Base-by-base conservation (phyloP, 208 protist species). In the Phytomonas serpens region DNA sequence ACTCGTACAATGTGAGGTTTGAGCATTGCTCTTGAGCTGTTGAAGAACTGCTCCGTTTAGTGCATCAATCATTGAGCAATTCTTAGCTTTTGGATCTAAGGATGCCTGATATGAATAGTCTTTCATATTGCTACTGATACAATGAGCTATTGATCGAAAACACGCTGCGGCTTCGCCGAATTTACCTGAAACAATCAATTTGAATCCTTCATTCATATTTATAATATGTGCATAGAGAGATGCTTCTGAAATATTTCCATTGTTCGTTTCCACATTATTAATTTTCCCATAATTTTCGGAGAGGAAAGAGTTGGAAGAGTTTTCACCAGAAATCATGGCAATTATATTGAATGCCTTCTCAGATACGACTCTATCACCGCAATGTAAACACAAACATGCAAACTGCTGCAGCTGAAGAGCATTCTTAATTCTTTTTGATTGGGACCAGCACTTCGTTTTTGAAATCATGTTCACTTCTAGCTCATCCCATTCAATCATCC, bases 1-100 rank as follows among this genome's bases (percentile, higher is more conserved):
- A 69, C 80, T 85, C n/a, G 82, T 83, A 42, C 85, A 61, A 62
- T 89, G 81, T 32, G 86, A 90, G 30, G 80, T 85, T 67, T 85
- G 78, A 47, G 88, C 86, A 31, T 77, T 77, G 16, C 82, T 80
- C 64, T 79, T 79, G 3, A 93, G 68, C 62, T 77, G 75, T 27
- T 83, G 78, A 64, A 91, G 77, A 34, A 78, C 77, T 42, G 72
- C 67, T 16, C 47, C 72, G 61, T 68, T 77, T 27, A 67, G 30
- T 1, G 14, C 27, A 7, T 70, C 67, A 67, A n/a, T 27, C 36
- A 38, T 61, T 66, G 5, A 70, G 7, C 40, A 2, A 71, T 63
- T 32, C 16, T 16, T 57, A 73, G 57, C 38, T 3, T 61, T 42
- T 4, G 31, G 32, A 30, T 32, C 70, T 23, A 10, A 29, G 42